These are phyloP conservation scores for Claviceps spartinae DNA, from an alignment of 2,329 filamentous ascomycete species.

Conservation along the genomic window DNA sequence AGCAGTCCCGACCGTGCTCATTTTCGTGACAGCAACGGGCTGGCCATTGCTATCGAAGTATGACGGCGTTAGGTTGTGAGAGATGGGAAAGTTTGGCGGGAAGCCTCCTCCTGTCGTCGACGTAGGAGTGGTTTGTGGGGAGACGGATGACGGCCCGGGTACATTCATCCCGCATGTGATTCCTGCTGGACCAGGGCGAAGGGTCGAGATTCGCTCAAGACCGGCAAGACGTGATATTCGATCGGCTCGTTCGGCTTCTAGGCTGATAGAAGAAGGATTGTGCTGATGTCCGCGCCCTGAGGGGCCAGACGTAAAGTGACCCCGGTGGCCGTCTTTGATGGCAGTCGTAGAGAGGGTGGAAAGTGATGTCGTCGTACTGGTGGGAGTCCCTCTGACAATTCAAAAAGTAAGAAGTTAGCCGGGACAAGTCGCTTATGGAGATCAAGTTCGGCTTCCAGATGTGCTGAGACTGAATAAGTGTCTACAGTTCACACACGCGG, in stretches of 20 bases:
- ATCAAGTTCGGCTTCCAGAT: not conserved
- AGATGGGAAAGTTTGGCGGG: conserved; percentile 24
- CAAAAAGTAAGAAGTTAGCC: conserved; percentile 1
- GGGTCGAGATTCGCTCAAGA: conserved; percentile 75
- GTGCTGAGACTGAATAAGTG: not conserved
- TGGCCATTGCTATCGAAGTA: conserved; percentile 73
- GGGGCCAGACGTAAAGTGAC: conserved; percentile 46
- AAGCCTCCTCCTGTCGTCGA: conserved; percentile 27
- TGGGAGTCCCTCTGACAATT: conserved; percentile 55
- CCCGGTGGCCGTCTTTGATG: conserved; percentile 91
- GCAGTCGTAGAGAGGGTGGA: conserved; percentile 85
- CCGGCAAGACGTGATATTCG: conserved; percentile 89
- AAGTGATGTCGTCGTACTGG: conserved; percentile 81
- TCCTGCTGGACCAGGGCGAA: conserved; percentile 38
- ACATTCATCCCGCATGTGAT: conserved; percentile 14
- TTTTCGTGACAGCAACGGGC: conserved; percentile 56
- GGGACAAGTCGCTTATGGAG: not conserved
- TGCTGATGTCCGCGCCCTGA: conserved; percentile 45
- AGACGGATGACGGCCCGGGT: conserved; percentile 23
- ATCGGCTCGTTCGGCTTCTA: conserved; percentile 85
- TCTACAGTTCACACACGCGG: not conserved
- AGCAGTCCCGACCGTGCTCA: conserved; percentile 81
- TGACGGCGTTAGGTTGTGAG: conserved; percentile 39
- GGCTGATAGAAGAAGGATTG: conserved; percentile 51
- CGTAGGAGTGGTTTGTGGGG: conserved; percentile 37